Evolutionary conservation across 140 eudicot genomes (phyloP), one percentile per base, ranked within the genome.

Genomic region (Stevia rebaudiana): DNA sequence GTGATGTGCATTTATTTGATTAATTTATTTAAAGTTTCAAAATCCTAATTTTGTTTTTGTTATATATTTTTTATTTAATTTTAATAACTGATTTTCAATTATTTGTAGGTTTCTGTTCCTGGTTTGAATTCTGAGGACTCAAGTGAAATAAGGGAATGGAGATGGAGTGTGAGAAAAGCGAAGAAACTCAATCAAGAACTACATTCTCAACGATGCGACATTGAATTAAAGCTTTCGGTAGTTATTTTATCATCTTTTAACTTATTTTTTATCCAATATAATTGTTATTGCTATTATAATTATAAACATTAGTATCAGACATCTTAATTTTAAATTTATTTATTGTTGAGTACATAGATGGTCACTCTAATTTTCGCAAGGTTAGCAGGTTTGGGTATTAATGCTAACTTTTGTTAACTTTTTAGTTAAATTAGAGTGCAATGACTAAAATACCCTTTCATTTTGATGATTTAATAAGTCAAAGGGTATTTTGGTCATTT

Each of bases 211-310:
- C 78, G 98, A 82, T 90, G 98, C 74, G 95, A 90, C 81, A 77
- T 70, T 3, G 98, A 90, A 71, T 82, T 90, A 69, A 90, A 87
- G 70, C 98, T 90, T 76, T 87, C 94, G 61, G 98, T 90, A 82
- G 65, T 62, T 35, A 12, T 55, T 61, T 7, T 60, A 42, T 31
- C 48, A 3, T 43, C 0, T 41, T 30, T n/a, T n/a, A n/a, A 12
- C 46, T 41, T 42, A 39, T 24, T 39, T 30, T 0, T 15, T 5
- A 33, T 46, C 40, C 7, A 19, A 21, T 10, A 15, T 5, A 30
- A 47, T 64, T 8, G 10, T 21, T 9, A 21, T 21, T 48, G 17
- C 25, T 19, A 50, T 28, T 28, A 25, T 28, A 28, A 30, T 31
- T 31, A 30, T 56, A 13, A n/a, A 33, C 31, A 31, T 30, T 16